Conservation (phyloP, 225 moss, liverwort and hornwort genomes). For the Physcomitrium patens region DNA sequence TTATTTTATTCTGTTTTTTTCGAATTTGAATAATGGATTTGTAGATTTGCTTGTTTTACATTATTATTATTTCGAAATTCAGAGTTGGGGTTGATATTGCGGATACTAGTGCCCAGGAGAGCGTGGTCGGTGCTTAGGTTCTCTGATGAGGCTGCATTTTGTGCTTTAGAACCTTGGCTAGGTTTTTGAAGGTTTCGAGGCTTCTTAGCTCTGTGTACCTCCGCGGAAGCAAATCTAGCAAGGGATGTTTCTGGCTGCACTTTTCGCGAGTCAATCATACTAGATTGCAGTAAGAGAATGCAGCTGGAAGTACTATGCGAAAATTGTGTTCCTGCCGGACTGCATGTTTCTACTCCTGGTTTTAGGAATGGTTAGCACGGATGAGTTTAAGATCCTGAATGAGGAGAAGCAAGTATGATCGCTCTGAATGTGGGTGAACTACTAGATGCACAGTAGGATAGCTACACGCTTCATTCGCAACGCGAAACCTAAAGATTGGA, state of each 20-base stretch:
- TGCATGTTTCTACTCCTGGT: neutral
- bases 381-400: neutral
- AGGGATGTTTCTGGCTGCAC: neutral
- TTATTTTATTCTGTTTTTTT: no score
- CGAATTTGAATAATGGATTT: no score
- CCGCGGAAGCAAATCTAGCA: neutral
- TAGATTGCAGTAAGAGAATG: neutral
- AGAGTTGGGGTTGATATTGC: neutral
- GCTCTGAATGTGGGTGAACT: neutral
- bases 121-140: neutral
- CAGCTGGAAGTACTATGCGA: neutral
- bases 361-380: neutral
- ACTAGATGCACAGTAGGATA: neutral
- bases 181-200: neutral
- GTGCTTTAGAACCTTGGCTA: neutral
- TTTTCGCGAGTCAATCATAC: neutral
- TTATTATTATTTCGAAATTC: neutral
- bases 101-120: neutral
- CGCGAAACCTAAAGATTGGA: neutral
- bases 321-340: neutral
- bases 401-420: neutral
- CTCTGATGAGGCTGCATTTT: neutral
- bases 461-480: neutral
- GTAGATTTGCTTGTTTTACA: no score
- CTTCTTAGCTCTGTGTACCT: neutral